phyloP scores from a whole-genome alignment of 768 basidiomycete genomes.

The Fibroporia radiculosa region DNA sequence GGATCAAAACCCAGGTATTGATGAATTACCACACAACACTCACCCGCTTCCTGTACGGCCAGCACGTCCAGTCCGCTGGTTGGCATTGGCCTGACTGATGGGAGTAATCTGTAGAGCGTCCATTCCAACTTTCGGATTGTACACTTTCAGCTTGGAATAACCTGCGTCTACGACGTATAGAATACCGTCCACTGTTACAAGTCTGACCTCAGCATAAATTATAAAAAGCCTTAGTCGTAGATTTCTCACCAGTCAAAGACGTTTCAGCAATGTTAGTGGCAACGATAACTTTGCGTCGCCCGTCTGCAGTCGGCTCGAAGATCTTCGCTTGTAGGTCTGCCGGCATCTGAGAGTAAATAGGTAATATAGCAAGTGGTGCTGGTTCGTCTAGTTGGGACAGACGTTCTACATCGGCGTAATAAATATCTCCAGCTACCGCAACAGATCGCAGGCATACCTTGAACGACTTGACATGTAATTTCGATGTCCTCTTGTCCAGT shows the following conservation, averaged over 20 bases:
- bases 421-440: neutral
- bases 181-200: slow-evolving; percentile 81
- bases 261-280: slow-evolving; percentile 99
- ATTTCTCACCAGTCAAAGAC: slow-evolving; percentile 70
- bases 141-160: slow-evolving; percentile 96
- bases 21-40: slow-evolving; percentile 16
- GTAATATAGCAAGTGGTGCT: slow-evolving; percentile 79
- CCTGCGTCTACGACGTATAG: slow-evolving; percentile 95
- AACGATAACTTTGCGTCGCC: slow-evolving; percentile 93
- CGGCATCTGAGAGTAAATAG: slow-evolving; percentile 99
- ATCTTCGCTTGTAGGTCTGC: slow-evolving; percentile 98
- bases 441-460: slow-evolving; percentile 45
- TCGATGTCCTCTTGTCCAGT: slow-evolving; percentile 99
- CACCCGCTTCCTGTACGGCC: slow-evolving; percentile 95
- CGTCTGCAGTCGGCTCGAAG: slow-evolving; percentile 90
- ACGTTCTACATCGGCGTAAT: slow-evolving; percentile 64
- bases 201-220: slow-evolving; percentile 3
- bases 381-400: slow-evolving; percentile 89
- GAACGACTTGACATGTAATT: slow-evolving; percentile 88
- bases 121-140: slow-evolving; percentile 99
- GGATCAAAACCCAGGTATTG: neutral
- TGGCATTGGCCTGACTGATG: slow-evolving; percentile 97
- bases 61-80: slow-evolving; percentile 92
- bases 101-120: slow-evolving; percentile 98
- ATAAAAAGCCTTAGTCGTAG: no score